These are phyloP conservation scores for Ustilago bromivora DNA, from an alignment of 1,284 basidiomycete species.

Conservation along the genomic window DNA sequence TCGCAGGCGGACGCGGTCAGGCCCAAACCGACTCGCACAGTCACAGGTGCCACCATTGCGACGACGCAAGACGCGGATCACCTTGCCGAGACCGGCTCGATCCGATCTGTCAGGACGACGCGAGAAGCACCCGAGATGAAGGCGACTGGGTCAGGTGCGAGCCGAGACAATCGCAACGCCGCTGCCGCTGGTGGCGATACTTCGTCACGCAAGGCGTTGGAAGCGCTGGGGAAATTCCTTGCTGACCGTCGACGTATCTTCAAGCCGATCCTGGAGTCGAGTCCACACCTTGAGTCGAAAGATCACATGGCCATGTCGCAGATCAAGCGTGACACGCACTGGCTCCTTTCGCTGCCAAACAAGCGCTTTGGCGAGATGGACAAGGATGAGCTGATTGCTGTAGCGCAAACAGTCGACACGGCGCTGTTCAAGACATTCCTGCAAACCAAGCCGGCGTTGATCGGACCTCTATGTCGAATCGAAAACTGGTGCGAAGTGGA, in stretches of 20 bases:
- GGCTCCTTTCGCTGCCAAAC: slow-evolving; percentile 55
- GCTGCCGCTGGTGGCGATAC: slow-evolving; percentile 10
- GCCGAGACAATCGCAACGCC: slow-evolving; percentile 26
- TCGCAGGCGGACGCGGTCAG: slow-evolving; percentile 25
- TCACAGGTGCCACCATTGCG: slow-evolving; percentile 10
- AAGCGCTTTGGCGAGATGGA: slow-evolving; percentile 54
- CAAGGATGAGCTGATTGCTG: slow-evolving; percentile 69
- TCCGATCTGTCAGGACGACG: slow-evolving; percentile 38
- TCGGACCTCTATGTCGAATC: slow-evolving; percentile 88
- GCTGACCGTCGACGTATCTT: slow-evolving; percentile 67
- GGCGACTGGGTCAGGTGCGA: slow-evolving; percentile 25
- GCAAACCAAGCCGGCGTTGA: slow-evolving; percentile 81
- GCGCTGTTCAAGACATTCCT: slow-evolving; percentile 94
- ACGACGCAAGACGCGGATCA: slow-evolving; percentile 24
- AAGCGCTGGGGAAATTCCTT: slow-evolving; percentile 66
- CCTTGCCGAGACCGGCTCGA: slow-evolving; percentile 34
- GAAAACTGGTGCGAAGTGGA: slow-evolving; percentile 97
- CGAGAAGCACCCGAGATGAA: slow-evolving; percentile 46
- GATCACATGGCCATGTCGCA: slow-evolving; percentile 56
- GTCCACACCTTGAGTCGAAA: slow-evolving; percentile 41
- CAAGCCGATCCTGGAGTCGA: slow-evolving; percentile 58
- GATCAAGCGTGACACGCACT: slow-evolving; percentile 53
- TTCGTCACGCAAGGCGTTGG: slow-evolving; percentile 50
- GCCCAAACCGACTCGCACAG: slow-evolving; percentile 26
- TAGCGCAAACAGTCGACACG: slow-evolving; percentile 94